These are phyloP conservation scores for Nitzschia palea DNA, from an alignment of 108 stramenopile genomes.

Conservation along the genomic window DNA sequence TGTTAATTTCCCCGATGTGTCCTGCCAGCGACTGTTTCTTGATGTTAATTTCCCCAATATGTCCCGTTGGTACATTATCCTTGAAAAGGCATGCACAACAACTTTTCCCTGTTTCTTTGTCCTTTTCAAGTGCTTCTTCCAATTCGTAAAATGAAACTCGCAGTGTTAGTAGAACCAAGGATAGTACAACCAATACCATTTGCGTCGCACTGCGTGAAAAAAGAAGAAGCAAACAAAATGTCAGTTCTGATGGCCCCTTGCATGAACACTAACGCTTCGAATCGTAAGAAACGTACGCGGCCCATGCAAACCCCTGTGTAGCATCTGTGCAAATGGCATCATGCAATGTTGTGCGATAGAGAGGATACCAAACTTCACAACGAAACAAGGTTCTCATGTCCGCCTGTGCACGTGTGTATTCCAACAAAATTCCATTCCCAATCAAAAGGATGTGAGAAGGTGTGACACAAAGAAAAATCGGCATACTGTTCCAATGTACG, in stretches of 20 bases:
- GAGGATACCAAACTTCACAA: constrained; percentile 7
- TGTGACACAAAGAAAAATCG: not conserved
- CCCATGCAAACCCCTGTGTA: constrained; percentile 12
- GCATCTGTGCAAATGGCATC: constrained; percentile 4
- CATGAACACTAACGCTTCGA: no score
- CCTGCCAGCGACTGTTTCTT: not conserved
- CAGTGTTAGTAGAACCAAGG: constrained; percentile 11
- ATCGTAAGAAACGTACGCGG: constrained; percentile 20
- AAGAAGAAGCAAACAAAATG: no score
- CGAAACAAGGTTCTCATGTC: constrained; percentile 5
- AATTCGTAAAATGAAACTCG: constrained; percentile 9
- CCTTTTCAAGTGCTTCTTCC: not conserved
- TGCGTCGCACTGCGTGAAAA: constrained; percentile 6
- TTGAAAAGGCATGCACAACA: not conserved
- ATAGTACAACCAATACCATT: not conserved
- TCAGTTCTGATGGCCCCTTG: no score
- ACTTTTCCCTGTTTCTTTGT: not conserved
- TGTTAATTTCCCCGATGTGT: not conserved
- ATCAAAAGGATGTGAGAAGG: not conserved
- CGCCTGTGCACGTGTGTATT: not conserved
- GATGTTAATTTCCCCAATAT: not conserved
- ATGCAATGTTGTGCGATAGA: constrained; percentile 8
- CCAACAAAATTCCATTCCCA: not conserved
- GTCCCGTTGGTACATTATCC: not conserved
- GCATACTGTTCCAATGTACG: no score